Conservation (phyloP, 1,284 basidiomycete genomes). For the Ganoderma sinense region DNA sequence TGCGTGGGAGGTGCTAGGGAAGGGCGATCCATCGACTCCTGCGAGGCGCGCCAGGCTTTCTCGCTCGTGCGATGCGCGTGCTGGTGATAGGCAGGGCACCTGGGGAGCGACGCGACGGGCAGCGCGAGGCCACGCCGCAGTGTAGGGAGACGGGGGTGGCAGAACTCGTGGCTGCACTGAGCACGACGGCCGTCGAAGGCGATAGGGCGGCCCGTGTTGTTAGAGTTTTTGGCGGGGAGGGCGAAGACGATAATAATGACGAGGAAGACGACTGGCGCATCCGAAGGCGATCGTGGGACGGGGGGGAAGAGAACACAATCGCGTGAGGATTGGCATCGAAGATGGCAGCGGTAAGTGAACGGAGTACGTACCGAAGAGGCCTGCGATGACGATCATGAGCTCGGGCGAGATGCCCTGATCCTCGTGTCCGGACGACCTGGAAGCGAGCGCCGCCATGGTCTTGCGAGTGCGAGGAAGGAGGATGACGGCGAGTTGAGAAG, state of each 20-base stretch:
- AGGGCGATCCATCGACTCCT: background rate
- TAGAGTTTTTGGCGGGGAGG: background rate
- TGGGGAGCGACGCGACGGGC: background rate
- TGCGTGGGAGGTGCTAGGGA: background rate
- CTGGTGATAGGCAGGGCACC: background rate
- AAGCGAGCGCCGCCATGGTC: background rate
- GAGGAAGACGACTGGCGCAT: background rate
- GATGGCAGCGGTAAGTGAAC: background rate
- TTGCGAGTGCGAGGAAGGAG: background rate
- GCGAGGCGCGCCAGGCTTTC: background rate
- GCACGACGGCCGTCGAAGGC: too few species aligned
- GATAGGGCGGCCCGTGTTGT: too few species aligned
- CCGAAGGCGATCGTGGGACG: background rate
- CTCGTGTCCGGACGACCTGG: background rate
- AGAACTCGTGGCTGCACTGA: background rate
- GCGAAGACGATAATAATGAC: background rate
- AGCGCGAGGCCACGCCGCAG: background rate
- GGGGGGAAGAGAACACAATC: background rate
- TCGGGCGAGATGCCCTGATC: background rate
- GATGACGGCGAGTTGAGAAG: background rate
- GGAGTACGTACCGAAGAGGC: background rate
- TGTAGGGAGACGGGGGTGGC: background rate
- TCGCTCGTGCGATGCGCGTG: background rate
- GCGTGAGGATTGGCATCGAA: background rate
- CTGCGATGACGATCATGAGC: background rate